Percentiles rank a stretch among this genome's conserved stretches.
phyloP scores from a whole-genome alignment of 1,284 basidiomycete species.

The Tetrapyrgos nigripes region DNA sequence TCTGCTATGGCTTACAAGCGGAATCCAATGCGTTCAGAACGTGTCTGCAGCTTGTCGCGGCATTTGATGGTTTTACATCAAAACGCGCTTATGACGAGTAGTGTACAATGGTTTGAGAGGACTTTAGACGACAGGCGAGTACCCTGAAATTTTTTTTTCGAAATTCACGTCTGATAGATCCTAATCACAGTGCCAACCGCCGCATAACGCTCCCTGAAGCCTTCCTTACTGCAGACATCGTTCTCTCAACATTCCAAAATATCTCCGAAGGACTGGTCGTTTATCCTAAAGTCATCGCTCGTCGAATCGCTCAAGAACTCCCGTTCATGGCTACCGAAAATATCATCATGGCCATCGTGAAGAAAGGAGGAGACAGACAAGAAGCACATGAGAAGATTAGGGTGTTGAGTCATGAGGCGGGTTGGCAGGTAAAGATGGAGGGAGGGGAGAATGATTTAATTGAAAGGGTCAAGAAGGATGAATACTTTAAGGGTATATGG shows the following conservation, averaged over 20 bases:
- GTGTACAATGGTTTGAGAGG: constrained; percentile 96
- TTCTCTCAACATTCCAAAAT: constrained; percentile 95
- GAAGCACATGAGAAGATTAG: constrained; percentile 97
- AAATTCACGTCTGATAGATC: neutral
- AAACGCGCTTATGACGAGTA: constrained; percentile 91
- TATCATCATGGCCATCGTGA: constrained; percentile 99
- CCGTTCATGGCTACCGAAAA: constrained; percentile 99
- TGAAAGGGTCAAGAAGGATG: constrained; percentile 74
- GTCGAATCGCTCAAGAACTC: constrained; percentile 92
- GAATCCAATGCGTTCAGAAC: constrained; percentile 99
- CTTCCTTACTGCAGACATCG: constrained; percentile 96
- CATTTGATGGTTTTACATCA: constrained; percentile 94
- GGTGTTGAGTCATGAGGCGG: constrained; percentile 96
- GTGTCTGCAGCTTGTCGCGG: constrained; percentile 93
- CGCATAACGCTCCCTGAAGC: constrained; percentile 96
- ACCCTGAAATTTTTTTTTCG: constrained; percentile 34
- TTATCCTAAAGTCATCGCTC: constrained; percentile 94
- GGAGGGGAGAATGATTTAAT: constrained; percentile 98
- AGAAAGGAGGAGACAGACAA: constrained; percentile 94
- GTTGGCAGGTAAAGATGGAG: constrained; percentile 92
- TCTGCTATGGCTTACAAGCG: constrained; percentile 99
- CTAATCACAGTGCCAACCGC: constrained; percentile 81
- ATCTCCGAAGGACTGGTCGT: constrained; percentile 97
- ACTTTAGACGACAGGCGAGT: constrained; percentile 96
- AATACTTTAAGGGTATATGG: constrained; percentile 48